phyloP scores from a whole-genome alignment of 331 rosid species.

The Prunus yedoensis region DNA sequence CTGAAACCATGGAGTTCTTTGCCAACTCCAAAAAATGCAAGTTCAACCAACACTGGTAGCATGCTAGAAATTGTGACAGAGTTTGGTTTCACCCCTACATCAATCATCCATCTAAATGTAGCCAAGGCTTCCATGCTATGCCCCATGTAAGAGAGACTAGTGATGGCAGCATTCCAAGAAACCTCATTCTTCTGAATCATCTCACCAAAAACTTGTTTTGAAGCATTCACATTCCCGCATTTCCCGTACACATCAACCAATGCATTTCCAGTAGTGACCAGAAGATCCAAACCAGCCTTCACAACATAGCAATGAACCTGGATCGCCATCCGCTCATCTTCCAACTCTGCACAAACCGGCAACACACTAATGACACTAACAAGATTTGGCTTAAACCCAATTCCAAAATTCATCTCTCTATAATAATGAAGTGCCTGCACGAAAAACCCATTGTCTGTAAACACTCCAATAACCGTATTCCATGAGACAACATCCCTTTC shows the following conservation, averaged over 20 bases:
- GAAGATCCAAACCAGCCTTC: constrained; percentile 67
- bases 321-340: constrained; percentile 45
- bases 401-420: constrained; percentile 39
- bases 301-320: constrained; percentile 59
- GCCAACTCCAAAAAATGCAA: constrained; percentile 48
- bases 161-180: constrained; percentile 81
- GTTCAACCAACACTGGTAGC: constrained; percentile 68
- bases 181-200: constrained; percentile 64
- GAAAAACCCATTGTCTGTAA: constrained; percentile 48
- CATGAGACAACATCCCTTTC: constrained; percentile 75
- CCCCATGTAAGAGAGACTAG: constrained; percentile 60
- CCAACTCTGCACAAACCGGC: constrained; percentile 59
- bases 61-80: constrained; percentile 66
- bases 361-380: constrained; percentile 57
- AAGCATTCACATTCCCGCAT: constrained; percentile 59
- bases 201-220: constrained; percentile 61
- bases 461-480: constrained; percentile 65
- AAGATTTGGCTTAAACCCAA: constrained; percentile 47
- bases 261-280: constrained; percentile 57
- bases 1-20: constrained; percentile 71
- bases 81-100: constrained; percentile 54
- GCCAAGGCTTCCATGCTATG: constrained; percentile 43
- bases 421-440: constrained; percentile 41
- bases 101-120: constrained; percentile 60
- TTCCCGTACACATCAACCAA: constrained; percentile 82